Conservation (phyloP, 2,329 filamentous ascomycete genomes). For the Periconia sp. region DNA sequence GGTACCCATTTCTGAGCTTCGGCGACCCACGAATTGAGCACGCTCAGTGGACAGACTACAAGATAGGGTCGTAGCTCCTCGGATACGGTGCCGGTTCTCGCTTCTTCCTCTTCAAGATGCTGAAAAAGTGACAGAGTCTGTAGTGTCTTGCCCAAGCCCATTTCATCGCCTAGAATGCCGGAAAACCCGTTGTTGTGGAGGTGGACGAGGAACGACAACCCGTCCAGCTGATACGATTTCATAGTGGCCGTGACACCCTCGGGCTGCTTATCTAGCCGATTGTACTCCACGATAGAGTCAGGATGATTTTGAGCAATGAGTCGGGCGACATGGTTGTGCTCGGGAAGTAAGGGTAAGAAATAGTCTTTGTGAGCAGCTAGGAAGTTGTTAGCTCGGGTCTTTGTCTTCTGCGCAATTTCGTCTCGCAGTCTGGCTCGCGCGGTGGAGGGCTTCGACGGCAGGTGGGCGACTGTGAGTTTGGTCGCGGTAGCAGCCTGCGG, state of each 20-base stretch:
- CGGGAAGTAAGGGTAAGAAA: conserved; percentile 56
- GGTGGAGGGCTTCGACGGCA: conserved; percentile 39
- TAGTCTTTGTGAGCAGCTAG: conserved; percentile 52
- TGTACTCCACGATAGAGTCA: conserved; percentile 45
- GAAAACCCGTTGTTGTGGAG: conserved; percentile 99
- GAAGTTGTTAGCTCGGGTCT: conserved; percentile 54
- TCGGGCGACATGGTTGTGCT: conserved; percentile 51
- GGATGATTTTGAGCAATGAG: conserved; percentile 32
- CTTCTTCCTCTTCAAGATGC: conserved; percentile 93
- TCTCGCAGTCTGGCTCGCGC: conserved; percentile 49
- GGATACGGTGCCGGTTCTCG: conserved; percentile 45
- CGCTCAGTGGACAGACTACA: conserved; percentile 95
- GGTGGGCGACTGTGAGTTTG: conserved; percentile 14
- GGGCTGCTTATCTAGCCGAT: conserved; percentile 51
- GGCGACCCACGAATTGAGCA: conserved; percentile 95
- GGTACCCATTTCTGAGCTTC: conserved; percentile 99
- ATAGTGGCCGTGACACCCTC: conserved; percentile 60
- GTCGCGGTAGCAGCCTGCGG: conserved; percentile 13
- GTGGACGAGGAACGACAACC: conserved; percentile 97
- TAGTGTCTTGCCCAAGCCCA: conserved; percentile 99
- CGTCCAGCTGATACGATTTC: conserved; percentile 98
- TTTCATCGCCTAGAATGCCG: conserved; percentile 96
- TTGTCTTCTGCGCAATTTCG: conserved; percentile 50
- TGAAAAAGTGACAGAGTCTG: conserved; percentile 97
- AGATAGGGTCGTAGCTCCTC: conserved; percentile 86